Percentiles rank a stretch among this genome's conserved stretches.
phyloP scores from a whole-genome alignment of 192 early-diverging fungal genomes.

The Lobosporangium transversale region DNA sequence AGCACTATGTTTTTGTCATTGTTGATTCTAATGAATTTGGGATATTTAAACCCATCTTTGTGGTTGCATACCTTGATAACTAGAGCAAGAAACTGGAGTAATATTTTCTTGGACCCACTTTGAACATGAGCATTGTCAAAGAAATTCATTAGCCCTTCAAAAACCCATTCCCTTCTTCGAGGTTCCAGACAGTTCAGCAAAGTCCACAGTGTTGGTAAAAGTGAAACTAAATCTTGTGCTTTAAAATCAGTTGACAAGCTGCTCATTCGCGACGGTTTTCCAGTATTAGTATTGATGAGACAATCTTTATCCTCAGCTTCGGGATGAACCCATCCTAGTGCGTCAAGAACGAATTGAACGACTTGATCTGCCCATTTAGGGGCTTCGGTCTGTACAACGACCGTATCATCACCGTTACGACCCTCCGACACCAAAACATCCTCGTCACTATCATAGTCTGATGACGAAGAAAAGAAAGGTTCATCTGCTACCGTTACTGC shows the following conservation, averaged over 20 bases:
- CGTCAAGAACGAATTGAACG: conserved; percentile 64
- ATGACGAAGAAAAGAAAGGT: conserved; percentile 1
- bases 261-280: conserved; percentile 38
- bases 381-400: conserved; percentile 25
- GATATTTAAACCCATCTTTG: too few relatives aligned
- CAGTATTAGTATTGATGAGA: background rate
- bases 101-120: conserved; percentile 34
- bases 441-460: conserved; percentile 40
- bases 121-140: conserved; percentile 28
- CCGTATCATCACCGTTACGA: conserved; percentile 8
- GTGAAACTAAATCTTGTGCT: conserved; percentile 53
- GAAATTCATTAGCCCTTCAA: conserved; percentile 39
- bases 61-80: conserved; percentile 45
- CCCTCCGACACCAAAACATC: conserved; percentile 5
- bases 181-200: conserved; percentile 59
- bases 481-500: background rate
- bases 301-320: conserved; percentile 5
- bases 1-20: too few relatives aligned
- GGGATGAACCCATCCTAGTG: conserved; percentile 56
- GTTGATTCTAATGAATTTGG: too few relatives aligned
- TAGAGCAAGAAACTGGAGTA: conserved; percentile 32
- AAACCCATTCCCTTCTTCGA: conserved; percentile 35
- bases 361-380: conserved; percentile 62
- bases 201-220: conserved; percentile 64
- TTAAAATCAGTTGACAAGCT: conserved; percentile 52